Evolutionary conservation across 169 alveolate genomes (phyloP).

Genomic region (Toxoplasma gondii): DNA sequence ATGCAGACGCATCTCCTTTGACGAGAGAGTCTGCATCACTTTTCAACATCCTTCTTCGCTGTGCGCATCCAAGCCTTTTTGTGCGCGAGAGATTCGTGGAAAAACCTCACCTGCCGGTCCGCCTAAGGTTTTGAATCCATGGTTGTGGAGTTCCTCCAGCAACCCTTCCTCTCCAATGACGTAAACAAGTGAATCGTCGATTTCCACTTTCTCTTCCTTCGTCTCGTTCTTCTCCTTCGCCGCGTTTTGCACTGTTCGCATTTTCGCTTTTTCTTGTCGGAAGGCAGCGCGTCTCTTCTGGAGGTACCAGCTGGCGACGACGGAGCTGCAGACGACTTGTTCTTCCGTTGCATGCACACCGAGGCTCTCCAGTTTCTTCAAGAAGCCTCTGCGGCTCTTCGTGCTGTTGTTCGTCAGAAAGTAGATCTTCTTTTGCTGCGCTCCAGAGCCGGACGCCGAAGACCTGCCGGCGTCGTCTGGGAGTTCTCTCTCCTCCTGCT

Average conservation of each 20-base stretch:
- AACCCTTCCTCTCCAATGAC: conserved; percentile 57
- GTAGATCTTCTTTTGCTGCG: conserved; percentile 66
- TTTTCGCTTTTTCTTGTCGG: background rate
- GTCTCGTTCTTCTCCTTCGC: background rate
- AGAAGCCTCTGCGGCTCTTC: conserved; percentile 67
- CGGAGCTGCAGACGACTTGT: conserved; percentile 37
- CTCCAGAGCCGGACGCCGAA: background rate
- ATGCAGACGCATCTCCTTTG: too few species aligned
- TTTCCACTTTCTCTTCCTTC: conserved; percentile 20
- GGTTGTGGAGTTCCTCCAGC: conserved; percentile 39
- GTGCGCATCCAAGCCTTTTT: too few species aligned
- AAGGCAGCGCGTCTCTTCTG: background rate
- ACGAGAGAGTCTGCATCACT: too few species aligned
- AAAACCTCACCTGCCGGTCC: conserved; percentile 33
- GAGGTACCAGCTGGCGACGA: background rate
- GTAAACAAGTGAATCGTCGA: background rate
- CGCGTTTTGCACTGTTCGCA: background rate
- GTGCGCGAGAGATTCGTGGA: too few species aligned
- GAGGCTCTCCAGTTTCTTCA: conserved; percentile 69
- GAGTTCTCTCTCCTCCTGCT: background rate
- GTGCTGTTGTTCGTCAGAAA: conserved; percentile 76
- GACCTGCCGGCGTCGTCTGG: background rate
- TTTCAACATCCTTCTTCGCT: too few species aligned
- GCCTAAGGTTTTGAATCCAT: conserved; percentile 49
- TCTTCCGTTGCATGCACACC: conserved; percentile 62